Evolutionary conservation across 2,329 filamentous ascomycete genomes (phyloP).

Genomic region (Achaetomium macrosporum): DNA sequence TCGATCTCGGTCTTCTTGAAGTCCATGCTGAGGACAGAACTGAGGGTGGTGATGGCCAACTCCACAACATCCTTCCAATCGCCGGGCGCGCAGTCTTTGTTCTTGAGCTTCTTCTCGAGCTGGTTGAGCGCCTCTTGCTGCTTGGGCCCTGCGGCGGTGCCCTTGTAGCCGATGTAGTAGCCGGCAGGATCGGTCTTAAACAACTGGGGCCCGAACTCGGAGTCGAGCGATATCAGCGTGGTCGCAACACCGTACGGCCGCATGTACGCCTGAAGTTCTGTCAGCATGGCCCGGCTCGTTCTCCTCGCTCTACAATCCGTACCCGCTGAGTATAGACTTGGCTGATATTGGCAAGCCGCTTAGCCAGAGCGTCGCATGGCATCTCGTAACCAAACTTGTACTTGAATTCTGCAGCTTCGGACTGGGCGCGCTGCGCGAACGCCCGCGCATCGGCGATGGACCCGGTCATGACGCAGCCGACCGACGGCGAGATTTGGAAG

Average conservation of each 20-base stretch:
- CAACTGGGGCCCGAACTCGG: slow-evolving; percentile 85
- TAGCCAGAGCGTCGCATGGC: slow-evolving; percentile 94
- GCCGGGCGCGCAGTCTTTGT: slow-evolving; percentile 90
- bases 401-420: slow-evolving; percentile 93
- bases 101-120: slow-evolving; percentile 99
- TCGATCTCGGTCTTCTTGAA: slow-evolving; percentile 99
- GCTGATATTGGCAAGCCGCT: slow-evolving; percentile 97
- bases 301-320: slow-evolving; percentile 16
- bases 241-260: slow-evolving; percentile 92
- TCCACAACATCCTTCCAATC: slow-evolving; percentile 97
- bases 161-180: slow-evolving; percentile 98
- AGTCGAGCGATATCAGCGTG: slow-evolving; percentile 89
- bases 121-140: slow-evolving; percentile 98
- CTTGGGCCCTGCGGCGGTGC: slow-evolving; percentile 92
- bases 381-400: slow-evolving; percentile 99
- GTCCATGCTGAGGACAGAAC: slow-evolving; percentile 94
- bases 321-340: slow-evolving; percentile 98
- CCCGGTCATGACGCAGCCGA: slow-evolving; percentile 97
- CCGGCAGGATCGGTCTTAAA: slow-evolving; percentile 98
- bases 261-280: slow-evolving; percentile 73
- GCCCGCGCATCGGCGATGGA: slow-evolving; percentile 96
- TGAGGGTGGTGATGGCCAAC: slow-evolving; percentile 89
- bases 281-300: slow-evolving; percentile 11
- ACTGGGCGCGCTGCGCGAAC: slow-evolving; percentile 85
- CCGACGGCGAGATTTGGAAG: slow-evolving; percentile 91